Evolutionary conservation across 2,329 filamentous ascomycete species (phyloP), one percentile per base, ranked within the genome.

Genomic region (Cercospora brassicicola): DNA sequence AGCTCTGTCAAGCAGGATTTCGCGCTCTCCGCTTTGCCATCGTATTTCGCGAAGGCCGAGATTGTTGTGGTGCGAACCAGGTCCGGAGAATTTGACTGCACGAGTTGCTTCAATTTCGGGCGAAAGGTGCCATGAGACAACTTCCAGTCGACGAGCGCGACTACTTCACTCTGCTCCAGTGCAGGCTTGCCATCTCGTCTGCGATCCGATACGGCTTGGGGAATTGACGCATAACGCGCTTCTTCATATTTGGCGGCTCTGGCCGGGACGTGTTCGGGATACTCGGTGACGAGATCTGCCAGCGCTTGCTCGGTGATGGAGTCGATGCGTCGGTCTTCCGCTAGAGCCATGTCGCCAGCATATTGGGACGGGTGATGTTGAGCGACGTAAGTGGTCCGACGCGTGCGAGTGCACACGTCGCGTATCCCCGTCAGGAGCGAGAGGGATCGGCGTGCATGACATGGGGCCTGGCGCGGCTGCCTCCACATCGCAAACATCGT

Each of bases 131-230:
- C 84, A 69, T 85, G 83, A 72, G 82, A 81, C 87, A 92, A 81
- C 77, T 92, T 92, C 90, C 90, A 92, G 57, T 90, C 85, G 9
- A 91, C 85, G 3, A 92, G 82, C 20, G 74, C 81, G 73, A 87
- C 84, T 36, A 91, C 81, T 73, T 91, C 86, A 0, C 84, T 81
- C 57, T 88, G 84, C 2, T 76, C 80, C 80, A 92, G 86, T 4
- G 77, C 72, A 11, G 55, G 33, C 39, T 60, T 20, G 5, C 71
- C 72, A 31, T 76, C 73, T 33, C 36, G 20, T 23, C 55, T 28
- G 23, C 62, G 48, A 36, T 51, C 48, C 20, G 51, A 30, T 20
- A 64, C 31, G 23, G 36, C 30, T 20, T 59, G 5, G 8, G 63
- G 81, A 2, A 89, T 86, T 23, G 83, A 82, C 8, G 79, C 77